A percentile compares a stretch with the other conserved stretches of the same genome.
Evolutionary conservation across 768 basidiomycete species (phyloP).

Genomic region (Tylopilus rubrobrunneus): DNA sequence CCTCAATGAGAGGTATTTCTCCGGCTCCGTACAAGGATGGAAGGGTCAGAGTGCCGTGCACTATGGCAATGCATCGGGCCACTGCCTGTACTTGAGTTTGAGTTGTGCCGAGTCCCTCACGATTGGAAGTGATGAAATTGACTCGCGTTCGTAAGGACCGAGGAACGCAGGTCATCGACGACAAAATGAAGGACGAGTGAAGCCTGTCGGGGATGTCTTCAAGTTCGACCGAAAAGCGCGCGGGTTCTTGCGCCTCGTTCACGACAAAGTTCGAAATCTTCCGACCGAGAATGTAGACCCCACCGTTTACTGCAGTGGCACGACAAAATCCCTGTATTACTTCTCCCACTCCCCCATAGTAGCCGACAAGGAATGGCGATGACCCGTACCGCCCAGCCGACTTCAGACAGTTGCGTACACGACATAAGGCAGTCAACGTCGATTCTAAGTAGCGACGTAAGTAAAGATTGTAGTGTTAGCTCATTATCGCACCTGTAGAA

Average conservation of each 20-base stretch:
- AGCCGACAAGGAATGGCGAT: constrained; percentile 89
- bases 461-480: background rate
- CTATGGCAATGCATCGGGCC: constrained; percentile 49
- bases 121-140: constrained; percentile 12
- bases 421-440: constrained; percentile 59
- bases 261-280: constrained; percentile 30
- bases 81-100: constrained; percentile 20
- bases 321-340: constrained; percentile 90
- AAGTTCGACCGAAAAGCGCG: constrained; percentile 45
- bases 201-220: constrained; percentile 61
- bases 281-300: constrained; percentile 68
- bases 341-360: constrained; percentile 92
- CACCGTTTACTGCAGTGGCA: constrained; percentile 76
- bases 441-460: constrained; percentile 46
- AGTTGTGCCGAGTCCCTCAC: background rate
- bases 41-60: constrained; percentile 34
- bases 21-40: constrained; percentile 27
- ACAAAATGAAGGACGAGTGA: constrained; percentile 51
- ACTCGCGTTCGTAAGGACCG: constrained; percentile 21
- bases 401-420: constrained; percentile 69
- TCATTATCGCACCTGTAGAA: constrained; percentile 44
- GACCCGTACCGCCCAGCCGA: constrained; percentile 84
- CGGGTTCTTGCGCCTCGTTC: constrained; percentile 9
- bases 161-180: constrained; percentile 40
- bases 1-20: constrained; percentile 11